Conservation (phyloP, 805 yeast genomes). For the Monosporozyma unispora region DNA sequence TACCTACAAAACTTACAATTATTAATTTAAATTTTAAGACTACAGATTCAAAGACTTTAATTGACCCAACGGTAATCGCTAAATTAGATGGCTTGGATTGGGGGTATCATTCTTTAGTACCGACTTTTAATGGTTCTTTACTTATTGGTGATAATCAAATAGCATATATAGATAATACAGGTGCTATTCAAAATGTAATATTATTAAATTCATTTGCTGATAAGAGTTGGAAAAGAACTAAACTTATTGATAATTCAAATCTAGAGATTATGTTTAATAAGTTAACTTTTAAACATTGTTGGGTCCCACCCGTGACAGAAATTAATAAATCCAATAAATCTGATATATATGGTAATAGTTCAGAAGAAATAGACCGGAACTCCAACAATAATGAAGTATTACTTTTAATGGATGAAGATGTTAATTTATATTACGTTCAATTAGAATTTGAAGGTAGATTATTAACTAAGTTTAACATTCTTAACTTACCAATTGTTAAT, state of each 20-base stretch:
- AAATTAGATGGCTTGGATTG: constrained; percentile 61
- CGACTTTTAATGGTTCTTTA: constrained; percentile 59
- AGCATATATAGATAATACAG: constrained; percentile 63
- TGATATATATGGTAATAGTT: neutral
- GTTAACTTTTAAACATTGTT: constrained; percentile 9
- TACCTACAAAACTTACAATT: constrained; percentile 19
- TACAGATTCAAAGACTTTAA: constrained; percentile 16
- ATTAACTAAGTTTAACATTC: constrained; percentile 22
- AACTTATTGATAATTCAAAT: constrained; percentile 35
- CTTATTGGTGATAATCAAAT: constrained; percentile 68
- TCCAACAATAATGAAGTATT: constrained; percentile 13
- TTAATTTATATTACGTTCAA: constrained; percentile 20
- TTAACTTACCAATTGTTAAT: constrained; percentile 25
- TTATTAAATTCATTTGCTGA: constrained; percentile 27
- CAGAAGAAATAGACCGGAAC: neutral
- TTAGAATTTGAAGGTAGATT: constrained; percentile 27
- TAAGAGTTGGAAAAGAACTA: constrained; percentile 42
- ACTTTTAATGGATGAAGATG: constrained; percentile 21
- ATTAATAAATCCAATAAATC: neutral
- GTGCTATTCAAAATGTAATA: constrained; percentile 33
- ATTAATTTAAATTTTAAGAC: constrained; percentile 42
- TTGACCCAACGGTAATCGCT: constrained; percentile 55
- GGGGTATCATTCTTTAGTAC: constrained; percentile 56
- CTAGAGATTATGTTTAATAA: constrained; percentile 18
- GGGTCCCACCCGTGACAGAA: constrained; percentile 8